phyloP scores from a whole-genome alignment of 345 rosid genomes.

The Pistacia vera region DNA sequence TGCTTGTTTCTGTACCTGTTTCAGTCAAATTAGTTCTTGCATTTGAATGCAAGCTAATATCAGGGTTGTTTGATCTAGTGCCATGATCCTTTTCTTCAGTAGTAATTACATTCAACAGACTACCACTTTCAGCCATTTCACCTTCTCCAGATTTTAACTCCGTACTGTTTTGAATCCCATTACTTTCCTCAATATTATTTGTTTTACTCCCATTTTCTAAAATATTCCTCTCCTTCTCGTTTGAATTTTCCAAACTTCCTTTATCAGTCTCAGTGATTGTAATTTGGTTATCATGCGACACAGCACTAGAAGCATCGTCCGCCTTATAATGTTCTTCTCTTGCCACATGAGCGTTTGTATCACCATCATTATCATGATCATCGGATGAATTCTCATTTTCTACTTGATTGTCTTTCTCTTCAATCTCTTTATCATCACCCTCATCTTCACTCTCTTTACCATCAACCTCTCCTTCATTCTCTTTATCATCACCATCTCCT shows the following conservation, averaged over 20 bases:
- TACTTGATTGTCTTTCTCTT: constrained; percentile 38
- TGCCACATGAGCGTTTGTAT: constrained; percentile 59
- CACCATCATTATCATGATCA: constrained; percentile 43
- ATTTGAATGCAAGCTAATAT: constrained; percentile 16
- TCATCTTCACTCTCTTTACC: constrained; percentile 13
- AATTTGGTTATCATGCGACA: constrained; percentile 65
- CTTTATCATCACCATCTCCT: constrained; percentile 7
- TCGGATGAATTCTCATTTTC: constrained; percentile 35
- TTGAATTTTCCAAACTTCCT: constrained; percentile 35
- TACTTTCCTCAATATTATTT: constrained; percentile 22
- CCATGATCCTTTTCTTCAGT: constrained; percentile 34
- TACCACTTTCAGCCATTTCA: constrained; percentile 20
- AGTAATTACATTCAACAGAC: constrained; percentile 23
- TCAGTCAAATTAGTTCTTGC: constrained; percentile 29
- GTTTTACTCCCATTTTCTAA: constrained; percentile 23
- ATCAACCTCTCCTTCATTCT: constrained; percentile 1
- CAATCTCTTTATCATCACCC: constrained; percentile 30
- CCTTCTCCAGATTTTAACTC: constrained; percentile 33
- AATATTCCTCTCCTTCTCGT: constrained; percentile 33
- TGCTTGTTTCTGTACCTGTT: constrained; percentile 32
- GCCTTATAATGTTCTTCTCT: constrained; percentile 82
- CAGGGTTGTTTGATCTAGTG: constrained; percentile 20
- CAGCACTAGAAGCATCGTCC: constrained; percentile 99
- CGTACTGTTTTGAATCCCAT: constrained; percentile 27
- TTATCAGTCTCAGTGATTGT: constrained; percentile 43